Conservation (phyloP, 345 rosid species). For the Euphorbia pulcherrima region DNA sequence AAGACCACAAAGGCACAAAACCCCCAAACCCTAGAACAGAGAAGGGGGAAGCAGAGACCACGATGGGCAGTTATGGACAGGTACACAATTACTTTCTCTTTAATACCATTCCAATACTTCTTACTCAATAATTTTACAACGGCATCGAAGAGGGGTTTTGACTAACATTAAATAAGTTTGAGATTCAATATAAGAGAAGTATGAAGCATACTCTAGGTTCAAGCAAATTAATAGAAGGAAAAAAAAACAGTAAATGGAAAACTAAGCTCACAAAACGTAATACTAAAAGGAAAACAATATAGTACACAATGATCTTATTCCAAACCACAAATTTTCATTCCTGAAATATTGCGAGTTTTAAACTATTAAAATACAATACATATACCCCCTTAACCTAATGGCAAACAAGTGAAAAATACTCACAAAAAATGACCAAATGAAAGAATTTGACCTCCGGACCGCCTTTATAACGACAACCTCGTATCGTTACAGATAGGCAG, state of each 20-base stretch:
- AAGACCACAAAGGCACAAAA: no score
- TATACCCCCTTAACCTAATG: constrained; percentile 22
- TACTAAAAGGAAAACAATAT: background rate
- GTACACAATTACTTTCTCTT: no score
- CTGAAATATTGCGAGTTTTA: constrained; percentile 7
- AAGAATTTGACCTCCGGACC: constrained; percentile 30
- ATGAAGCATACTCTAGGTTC: no score
- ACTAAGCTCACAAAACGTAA: background rate
- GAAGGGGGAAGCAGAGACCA: no score
- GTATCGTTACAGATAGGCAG: constrained; percentile 28
- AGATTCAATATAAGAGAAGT: no score
- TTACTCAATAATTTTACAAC: no score
- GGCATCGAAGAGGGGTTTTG: no score
- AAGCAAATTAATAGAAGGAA: background rate
- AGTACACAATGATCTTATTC: background rate
- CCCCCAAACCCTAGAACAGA: no score
- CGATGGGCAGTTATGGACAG: no score
- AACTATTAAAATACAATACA: constrained; percentile 22
- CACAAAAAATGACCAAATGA: constrained; percentile 29
- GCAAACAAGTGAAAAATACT: constrained; percentile 18
- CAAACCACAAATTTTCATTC: constrained; percentile 23
- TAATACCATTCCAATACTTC: no score
- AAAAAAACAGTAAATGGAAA: background rate
- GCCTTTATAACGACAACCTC: constrained; percentile 32
- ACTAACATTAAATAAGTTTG: no score